phyloP scores from a whole-genome alignment of 495 filamentous ascomycete species.

The Pyrenopolyporus hunteri region DNA sequence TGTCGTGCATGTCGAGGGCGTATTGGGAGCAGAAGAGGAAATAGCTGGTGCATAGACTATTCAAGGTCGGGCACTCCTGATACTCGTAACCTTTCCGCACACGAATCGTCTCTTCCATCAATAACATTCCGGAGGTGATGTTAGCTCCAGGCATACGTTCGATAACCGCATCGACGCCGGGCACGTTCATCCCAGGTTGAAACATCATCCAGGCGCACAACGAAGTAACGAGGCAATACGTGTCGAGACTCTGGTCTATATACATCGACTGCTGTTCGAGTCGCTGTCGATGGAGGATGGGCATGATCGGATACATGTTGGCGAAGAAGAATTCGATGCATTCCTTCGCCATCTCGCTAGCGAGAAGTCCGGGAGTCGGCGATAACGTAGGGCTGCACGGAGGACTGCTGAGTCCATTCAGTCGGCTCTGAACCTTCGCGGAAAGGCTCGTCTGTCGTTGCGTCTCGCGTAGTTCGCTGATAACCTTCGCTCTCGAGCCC shows the following conservation, averaged over 20 bases:
- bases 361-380: slow-evolving; percentile 63
- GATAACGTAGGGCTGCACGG: slow-evolving; percentile 52
- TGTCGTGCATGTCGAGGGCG: slow-evolving; percentile 71
- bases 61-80: slow-evolving; percentile 70
- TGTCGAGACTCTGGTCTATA: slow-evolving; percentile 69
- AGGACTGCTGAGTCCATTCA: slow-evolving; percentile 51
- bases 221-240: slow-evolving; percentile 80
- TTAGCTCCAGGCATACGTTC: slow-evolving; percentile 60
- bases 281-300: slow-evolving; percentile 73
- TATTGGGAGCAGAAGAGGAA: slow-evolving; percentile 80
- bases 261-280: slow-evolving; percentile 68
- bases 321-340: slow-evolving; percentile 86
- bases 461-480: slow-evolving; percentile 73
- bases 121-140: slow-evolving; percentile 61
- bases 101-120: slow-evolving; percentile 77
- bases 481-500: slow-evolving; percentile 80
- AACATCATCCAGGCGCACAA: slow-evolving; percentile 86
- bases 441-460: slow-evolving; percentile 65
- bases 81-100: slow-evolving; percentile 78
- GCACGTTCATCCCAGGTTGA: slow-evolving; percentile 74
- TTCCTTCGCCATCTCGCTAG: slow-evolving; percentile 64
- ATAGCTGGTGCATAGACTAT: slow-evolving; percentile 76
- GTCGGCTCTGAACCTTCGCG: slow-evolving; percentile 54
- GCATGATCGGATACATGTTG: slow-evolving; percentile 83
- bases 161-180: slow-evolving; percentile 58